Evolutionary conservation across 2,329 filamentous ascomycete species (phyloP).

Genomic region (Penicillium glabrum): DNA sequence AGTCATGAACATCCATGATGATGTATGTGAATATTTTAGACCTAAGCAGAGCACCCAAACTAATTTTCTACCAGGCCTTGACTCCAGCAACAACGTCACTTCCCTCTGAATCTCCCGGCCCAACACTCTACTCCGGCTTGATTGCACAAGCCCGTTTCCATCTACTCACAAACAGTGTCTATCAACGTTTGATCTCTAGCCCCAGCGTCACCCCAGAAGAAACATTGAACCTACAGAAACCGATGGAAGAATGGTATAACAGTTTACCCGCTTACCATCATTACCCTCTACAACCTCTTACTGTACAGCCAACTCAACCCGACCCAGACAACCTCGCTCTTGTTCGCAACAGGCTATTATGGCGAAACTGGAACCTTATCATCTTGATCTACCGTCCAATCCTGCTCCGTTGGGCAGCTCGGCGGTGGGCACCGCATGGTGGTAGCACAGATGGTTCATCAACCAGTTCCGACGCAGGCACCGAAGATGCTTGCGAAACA

Average conservation of each 20-base stretch:
- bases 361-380: constrained; percentile 46
- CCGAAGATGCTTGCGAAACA: constrained; percentile 38
- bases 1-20: constrained; percentile 47
- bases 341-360: constrained; percentile 41
- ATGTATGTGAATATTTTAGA: constrained; percentile 18
- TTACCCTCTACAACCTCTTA: constrained; percentile 26
- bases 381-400: constrained; percentile 47
- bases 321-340: constrained; percentile 40
- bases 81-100: constrained; percentile 36
- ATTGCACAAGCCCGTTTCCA: constrained; percentile 46
- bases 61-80: constrained; percentile 28
- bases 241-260: constrained; percentile 45
- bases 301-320: constrained; percentile 24
- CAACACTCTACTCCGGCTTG: constrained; percentile 46
- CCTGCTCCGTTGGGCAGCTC: constrained; percentile 41
- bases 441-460: constrained; percentile 18
- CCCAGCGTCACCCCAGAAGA: constrained; percentile 44
- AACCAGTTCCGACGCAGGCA: constrained; percentile 23
- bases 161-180: constrained; percentile 45
- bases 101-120: constrained; percentile 37
- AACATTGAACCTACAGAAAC: constrained; percentile 40
- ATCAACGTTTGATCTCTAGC: constrained; percentile 46
- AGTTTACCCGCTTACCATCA: constrained; percentile 43
- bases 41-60: background rate
- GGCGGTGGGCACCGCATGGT: constrained; percentile 31